Evolutionary conservation across 495 filamentous ascomycete species (phyloP), one percentile per base, ranked within the genome.

Genomic region (Lasiosphaeriaceae sp.): DNA sequence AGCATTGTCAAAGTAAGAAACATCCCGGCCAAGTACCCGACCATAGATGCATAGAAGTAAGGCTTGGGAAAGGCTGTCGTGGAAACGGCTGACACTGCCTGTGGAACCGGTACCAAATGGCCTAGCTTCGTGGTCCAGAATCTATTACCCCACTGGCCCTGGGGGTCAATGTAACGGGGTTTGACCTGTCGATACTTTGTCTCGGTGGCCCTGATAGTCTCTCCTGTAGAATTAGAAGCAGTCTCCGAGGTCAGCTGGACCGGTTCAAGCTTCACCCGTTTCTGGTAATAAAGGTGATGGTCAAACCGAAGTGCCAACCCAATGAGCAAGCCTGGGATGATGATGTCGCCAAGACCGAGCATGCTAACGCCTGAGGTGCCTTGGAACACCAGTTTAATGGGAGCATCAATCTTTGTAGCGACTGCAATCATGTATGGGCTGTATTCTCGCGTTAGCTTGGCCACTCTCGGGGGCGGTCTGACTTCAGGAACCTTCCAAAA

Each of bases 351-450:
- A 14, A 98, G 80, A 2, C 94, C 94, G 19, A 98, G 84, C 87
- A 96, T 95, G 22, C 89, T 87, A 52, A 87, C 73, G 37, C 84
- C 74, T 2, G 62, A 66, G 0, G 88, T 84, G 14, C 89, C 82
- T 19, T 89, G 88, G 61, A 97, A 96, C 0, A 96, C 76, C 1
- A 98, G 83, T 63, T 97, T 97, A 66, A 96, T 96, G 0, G 94
- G 94, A 2, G 93, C 87, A 66, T 98, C 94, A 24, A 98, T 76
- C 35, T 84, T 85, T 11, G 85, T 96, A 11, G 94, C 94, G 23
- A 98, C 94, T 0, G 92, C 93, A 11, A 97, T 88, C 94, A 98
- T 98, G 64, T 94, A 79, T 1, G 94, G 94, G 0, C 77, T 80
- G 21, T 2, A 2, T 34, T 17, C 1, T 16, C 12, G 16, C 12